Evolutionary conservation across 495 filamentous ascomycete species (phyloP).

Genomic region (Margaritispora aquatica): DNA sequence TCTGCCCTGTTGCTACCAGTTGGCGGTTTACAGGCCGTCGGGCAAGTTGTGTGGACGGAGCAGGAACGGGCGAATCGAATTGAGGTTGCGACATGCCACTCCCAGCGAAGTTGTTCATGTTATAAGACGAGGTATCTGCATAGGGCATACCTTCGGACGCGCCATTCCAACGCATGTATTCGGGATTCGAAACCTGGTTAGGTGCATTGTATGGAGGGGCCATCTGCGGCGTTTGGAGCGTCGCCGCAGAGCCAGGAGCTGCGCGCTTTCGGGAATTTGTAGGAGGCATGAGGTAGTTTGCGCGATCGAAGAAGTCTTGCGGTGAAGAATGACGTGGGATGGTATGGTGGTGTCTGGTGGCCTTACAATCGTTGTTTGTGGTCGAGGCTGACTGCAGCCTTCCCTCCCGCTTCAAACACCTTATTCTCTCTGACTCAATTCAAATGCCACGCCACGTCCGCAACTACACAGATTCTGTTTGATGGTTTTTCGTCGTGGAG

Average conservation of each 20-base stretch:
- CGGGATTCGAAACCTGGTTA: slow-evolving; percentile 43
- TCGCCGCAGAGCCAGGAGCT: slow-evolving; percentile 61
- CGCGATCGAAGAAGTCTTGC: slow-evolving; percentile 10
- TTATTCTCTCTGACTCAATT: not conserved
- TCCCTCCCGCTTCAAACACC: slow-evolving; percentile 16
- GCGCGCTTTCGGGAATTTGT: slow-evolving; percentile 63
- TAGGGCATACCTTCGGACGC: slow-evolving; percentile 31
- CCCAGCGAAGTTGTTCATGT: slow-evolving; percentile 22
- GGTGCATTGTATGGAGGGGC: slow-evolving; percentile 24
- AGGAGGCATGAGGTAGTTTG: slow-evolving; percentile 25
- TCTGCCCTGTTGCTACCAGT: slow-evolving; percentile 41
- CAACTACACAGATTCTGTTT: slow-evolving; percentile 3
- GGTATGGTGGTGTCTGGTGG: not conserved
- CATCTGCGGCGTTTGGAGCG: slow-evolving; percentile 14
- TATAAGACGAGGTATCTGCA: slow-evolving; percentile 26
- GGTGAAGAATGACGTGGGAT: slow-evolving; percentile 5
- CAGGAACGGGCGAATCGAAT: slow-evolving; percentile 29
- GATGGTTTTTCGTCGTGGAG: slow-evolving; percentile 4
- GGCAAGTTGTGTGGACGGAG: slow-evolving; percentile 58
- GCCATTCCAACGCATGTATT: slow-evolving; percentile 50
- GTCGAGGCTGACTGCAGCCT: slow-evolving; percentile 25
- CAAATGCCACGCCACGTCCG: slow-evolving; percentile 1
- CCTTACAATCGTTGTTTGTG: not conserved
- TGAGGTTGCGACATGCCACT: slow-evolving; percentile 34
- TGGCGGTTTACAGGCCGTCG: slow-evolving; percentile 60